Evolutionary conservation across 805 yeast species (phyloP).

Genomic region (Wickerhamomyces chambardii): DNA sequence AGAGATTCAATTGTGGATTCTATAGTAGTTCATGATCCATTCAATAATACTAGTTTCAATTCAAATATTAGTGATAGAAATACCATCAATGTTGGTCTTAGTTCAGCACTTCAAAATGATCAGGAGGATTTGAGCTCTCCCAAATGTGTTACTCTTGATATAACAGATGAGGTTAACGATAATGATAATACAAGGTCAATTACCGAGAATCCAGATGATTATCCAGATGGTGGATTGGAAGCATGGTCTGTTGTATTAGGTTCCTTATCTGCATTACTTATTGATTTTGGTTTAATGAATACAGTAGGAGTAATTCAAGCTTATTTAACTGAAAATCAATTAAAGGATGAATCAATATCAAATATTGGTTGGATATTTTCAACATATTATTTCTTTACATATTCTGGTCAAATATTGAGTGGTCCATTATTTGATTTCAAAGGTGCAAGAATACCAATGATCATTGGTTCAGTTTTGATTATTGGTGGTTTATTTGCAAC

Average conservation of each 20-base stretch:
- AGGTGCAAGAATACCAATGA: slow-evolving; percentile 39
- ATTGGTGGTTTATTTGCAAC: slow-evolving; percentile 42
- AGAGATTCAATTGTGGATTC: no score
- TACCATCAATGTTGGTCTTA: no score
- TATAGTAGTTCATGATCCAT: no score
- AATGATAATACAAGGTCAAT: no score
- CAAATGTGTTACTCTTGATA: no score
- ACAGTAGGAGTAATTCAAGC: slow-evolving; percentile 62
- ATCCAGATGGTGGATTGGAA: slow-evolving; percentile 32
- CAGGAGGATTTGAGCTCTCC: no score
- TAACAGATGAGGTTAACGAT: no score
- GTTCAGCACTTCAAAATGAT: no score
- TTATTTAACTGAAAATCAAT: slow-evolving; percentile 44
- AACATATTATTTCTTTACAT: slow-evolving; percentile 15
- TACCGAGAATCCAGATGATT: neutral
- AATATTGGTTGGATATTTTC: slow-evolving; percentile 64
- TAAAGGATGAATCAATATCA: slow-evolving; percentile 33
- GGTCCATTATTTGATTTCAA: slow-evolving; percentile 50
- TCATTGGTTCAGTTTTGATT: slow-evolving; percentile 33
- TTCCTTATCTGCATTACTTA: slow-evolving; percentile 46
- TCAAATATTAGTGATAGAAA: no score
- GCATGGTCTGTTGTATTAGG: slow-evolving; percentile 25
- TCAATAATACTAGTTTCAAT: no score
- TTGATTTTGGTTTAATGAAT: slow-evolving; percentile 58
- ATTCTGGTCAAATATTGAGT: slow-evolving; percentile 23